Percentiles rank a stretch among this genome's conserved stretches.
These are phyloP conservation scores for Linderniella brevidens DNA, from an alignment of 257 asterid species.

Conservation along the genomic window DNA sequence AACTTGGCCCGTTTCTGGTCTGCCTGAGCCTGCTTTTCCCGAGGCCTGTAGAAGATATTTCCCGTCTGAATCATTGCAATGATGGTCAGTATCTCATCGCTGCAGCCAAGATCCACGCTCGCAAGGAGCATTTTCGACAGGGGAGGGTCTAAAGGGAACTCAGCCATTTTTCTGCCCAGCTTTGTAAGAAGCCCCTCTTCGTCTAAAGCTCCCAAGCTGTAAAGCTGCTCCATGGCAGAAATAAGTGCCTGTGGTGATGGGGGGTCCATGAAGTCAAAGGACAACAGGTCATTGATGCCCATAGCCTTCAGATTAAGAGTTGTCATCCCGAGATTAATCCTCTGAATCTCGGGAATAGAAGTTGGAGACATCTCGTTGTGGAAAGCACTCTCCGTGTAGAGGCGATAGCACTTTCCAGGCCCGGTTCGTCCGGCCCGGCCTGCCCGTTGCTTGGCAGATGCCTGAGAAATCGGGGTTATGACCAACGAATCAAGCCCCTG, in stretches of 20 bases:
- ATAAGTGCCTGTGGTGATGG: constrained; percentile 91
- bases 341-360: constrained; percentile 76
- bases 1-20: constrained; percentile 85
- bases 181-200: constrained; percentile 89
- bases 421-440: constrained; percentile 94
- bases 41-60: constrained; percentile 76
- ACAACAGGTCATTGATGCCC: constrained; percentile 80
- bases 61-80: constrained; percentile 95
- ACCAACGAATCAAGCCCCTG: constrained; percentile 87
- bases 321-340: constrained; percentile 82
- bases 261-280: constrained; percentile 95
- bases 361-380: constrained; percentile 97
- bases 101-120: constrained; percentile 82
- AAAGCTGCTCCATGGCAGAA: constrained; percentile 89
- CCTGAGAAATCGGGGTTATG: constrained; percentile 93
- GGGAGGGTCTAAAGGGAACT: constrained; percentile 88
- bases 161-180: constrained; percentile 96
- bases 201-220: constrained; percentile 86
- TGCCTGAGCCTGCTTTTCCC: constrained; percentile 95
- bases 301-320: constrained; percentile 85
- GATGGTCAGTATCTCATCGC: constrained; percentile 82
- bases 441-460: constrained; percentile 92
- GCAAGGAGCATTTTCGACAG: constrained; percentile 89
- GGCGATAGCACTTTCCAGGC: constrained; percentile 93
- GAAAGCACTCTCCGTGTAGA: constrained; percentile 86